Evolutionary conservation across 345 rosid genomes (phyloP).

Genomic region (Noccaea caerulescens): DNA sequence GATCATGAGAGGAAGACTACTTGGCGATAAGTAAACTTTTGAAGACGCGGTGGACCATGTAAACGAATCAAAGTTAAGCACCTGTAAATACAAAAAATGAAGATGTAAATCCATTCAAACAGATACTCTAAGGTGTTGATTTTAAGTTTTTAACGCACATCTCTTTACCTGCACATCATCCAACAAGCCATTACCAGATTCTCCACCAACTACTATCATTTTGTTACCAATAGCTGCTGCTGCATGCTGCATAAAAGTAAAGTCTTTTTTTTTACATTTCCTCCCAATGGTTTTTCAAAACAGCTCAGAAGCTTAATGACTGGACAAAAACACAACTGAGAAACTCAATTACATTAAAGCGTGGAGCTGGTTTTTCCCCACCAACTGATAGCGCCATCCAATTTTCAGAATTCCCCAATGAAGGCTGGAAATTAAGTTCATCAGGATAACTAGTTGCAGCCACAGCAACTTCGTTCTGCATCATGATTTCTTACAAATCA

Average conservation of each 20-base stretch:
- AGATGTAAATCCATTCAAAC: constrained; percentile 9
- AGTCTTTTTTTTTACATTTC: background rate
- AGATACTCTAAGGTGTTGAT: background rate
- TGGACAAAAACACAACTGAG: background rate
- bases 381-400: constrained; percentile 84
- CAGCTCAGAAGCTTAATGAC: constrained; percentile 15
- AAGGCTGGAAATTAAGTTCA: constrained; percentile 55
- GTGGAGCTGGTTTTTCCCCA: constrained; percentile 82
- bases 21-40: constrained; percentile 89
- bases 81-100: constrained; percentile 48
- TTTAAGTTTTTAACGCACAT: background rate
- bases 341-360: constrained; percentile 63
- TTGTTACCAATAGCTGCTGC: constrained; percentile 88
- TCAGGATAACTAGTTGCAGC: constrained; percentile 55
- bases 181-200: constrained; percentile 75
- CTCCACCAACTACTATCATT: constrained; percentile 97
- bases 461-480: constrained; percentile 58
- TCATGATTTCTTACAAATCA: constrained; percentile 17
- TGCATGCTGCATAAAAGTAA: constrained; percentile 66
- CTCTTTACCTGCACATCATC: constrained; percentile 91
- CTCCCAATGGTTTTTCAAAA: constrained; percentile 8
- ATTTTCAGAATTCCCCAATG: constrained; percentile 65
- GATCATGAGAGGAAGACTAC: constrained; percentile 89
- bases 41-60: constrained; percentile 85
- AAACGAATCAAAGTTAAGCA: constrained; percentile 78